Base-by-base conservation (phyloP, 345 rosid species). In the Diplotaxis tenuifolia region DNA sequence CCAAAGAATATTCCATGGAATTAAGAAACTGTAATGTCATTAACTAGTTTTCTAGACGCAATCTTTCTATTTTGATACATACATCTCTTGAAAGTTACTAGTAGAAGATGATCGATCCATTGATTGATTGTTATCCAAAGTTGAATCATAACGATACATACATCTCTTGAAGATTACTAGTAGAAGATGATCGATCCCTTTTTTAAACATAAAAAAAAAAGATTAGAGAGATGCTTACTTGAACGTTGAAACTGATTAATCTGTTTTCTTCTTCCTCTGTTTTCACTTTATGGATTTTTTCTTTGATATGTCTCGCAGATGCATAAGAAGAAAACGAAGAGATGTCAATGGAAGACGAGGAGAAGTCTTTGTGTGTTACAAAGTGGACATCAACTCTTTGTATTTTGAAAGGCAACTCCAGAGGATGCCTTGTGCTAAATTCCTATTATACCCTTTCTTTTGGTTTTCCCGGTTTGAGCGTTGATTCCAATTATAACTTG, bases 211-310 rank as follows among this genome's bases (percentile, higher is more conserved):
- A n/a, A n/a, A n/a, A n/a, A n/a, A n/a, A n/a, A n/a, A n/a, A n/a
- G n/a, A n/a, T n/a, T n/a, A n/a, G n/a, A n/a, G n/a, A 55, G 19
- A 11, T 23, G 55, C 75, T 72, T 62, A 72, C 75, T 18, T 72
- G 62, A 61, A 12, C 49, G 49, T 42, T 14, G 16, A 42, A 21
- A 20, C 18, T 62, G 62, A 4, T 50, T 36, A 29, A 15, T 62
- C 50, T 31, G 45, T 49, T 31, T 29, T 0, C 16, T n/a, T 32
- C 52, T 62, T 21, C 11, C 18, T 52, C 49, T 31, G 29, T 19
- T 36, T 55, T 7, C 12, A 4, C 11, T 3, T 36, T 36, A 3
- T 6, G 22, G 3, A 2, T 52, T 29, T 31, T 45, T 4, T 20
- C 45, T 52, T 40, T 12, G 29, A 15, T 9, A 1, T 64, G 4